Base-by-base conservation (phyloP, 768 basidiomycete genomes). In the Tulasnella sp. region DNA sequence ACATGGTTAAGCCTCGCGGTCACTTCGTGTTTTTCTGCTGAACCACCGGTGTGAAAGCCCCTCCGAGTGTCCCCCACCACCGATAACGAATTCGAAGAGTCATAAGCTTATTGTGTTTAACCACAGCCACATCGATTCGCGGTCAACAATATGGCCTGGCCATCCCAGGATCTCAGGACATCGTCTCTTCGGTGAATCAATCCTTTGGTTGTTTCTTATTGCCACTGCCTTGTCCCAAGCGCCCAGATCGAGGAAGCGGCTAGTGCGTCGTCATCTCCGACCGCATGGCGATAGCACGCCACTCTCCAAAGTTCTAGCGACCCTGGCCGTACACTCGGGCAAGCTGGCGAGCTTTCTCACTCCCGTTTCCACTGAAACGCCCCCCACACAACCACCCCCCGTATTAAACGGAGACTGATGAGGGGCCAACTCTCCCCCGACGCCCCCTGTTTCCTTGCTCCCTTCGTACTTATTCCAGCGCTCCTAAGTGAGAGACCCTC, bases 101-200 rank as follows among this genome's bases (percentile, higher is more conserved):
- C 58, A 64, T 64, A 64, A 64, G 58, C 58, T 64, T 64, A 64
- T 64, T 64, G 31, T 64, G 31, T 34, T 34, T 15, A 12, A 15
- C 58, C 58, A 64, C 58, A 64, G 58, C 58, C 58, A 64, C 58
- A 64, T 64, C 58, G 58, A 64, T 64, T 64, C 25, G 58, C 58
- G 29, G 58, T 34, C 25, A 34, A 64, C 29, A 25, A 9, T 34
- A 15, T 64, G 31, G 58, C 25, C 25, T 64, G 25, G 58, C 58
- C 58, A 64, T 29, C 25, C 54, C 29, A 58, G 54, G 29, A 8
- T 64, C 4, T 7, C 29, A 29, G 25, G 29, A 3, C 31, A 64
- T 64, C 25, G 29, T 29, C 11, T 9, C 22, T 34, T 64, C 58
- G 58, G 58, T 34, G 7, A 64, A 12, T 64, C 58, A 64, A 64